Percentiles rank a stretch among this genome's conserved stretches.
These are phyloP conservation scores for Termitomyces sp. DNA, from an alignment of 768 basidiomycete species.

Conservation along the genomic window DNA sequence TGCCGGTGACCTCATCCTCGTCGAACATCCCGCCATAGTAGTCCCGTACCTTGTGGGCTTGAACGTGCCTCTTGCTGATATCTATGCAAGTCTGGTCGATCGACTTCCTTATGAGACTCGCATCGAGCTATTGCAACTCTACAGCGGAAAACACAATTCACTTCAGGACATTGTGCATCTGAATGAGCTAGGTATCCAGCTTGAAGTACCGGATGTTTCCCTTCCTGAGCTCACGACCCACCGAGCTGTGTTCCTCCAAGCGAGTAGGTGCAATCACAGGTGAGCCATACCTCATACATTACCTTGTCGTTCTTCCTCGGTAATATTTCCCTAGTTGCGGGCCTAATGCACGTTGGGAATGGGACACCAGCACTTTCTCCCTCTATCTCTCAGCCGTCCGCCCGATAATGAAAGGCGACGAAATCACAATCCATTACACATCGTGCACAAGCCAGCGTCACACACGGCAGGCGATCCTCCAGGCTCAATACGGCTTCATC, in stretches of 20 bases:
- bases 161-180: conserved; percentile 25
- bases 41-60: conserved; percentile 28
- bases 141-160: conserved; percentile 5
- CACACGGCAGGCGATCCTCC: conserved; percentile 19
- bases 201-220: conserved; percentile 20
- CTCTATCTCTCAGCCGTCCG: conserved; percentile 29
- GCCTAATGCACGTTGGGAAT: conserved; percentile 35
- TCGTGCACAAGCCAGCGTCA: conserved; percentile 17
- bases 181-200: conserved; percentile 27
- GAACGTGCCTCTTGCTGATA: conserved; percentile 21
- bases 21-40: conserved; percentile 37
- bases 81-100: conserved; percentile 27
- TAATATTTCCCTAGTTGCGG: conserved; percentile 24
- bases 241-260: conserved; percentile 30
- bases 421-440: conserved; percentile 34
- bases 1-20: conserved; percentile 27
- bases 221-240: conserved; percentile 24
- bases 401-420: conserved; percentile 26
- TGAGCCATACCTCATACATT: conserved; percentile 12
- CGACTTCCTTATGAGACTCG: conserved; percentile 21
- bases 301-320: background rate
- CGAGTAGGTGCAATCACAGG: conserved; percentile 38
- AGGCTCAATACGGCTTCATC: conserved; percentile 23
- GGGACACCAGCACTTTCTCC: conserved; percentile 27
- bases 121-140: conserved; percentile 17